Base-by-base conservation (phyloP, 352 stramenopile genomes). In the Pythium myriotylum region DNA sequence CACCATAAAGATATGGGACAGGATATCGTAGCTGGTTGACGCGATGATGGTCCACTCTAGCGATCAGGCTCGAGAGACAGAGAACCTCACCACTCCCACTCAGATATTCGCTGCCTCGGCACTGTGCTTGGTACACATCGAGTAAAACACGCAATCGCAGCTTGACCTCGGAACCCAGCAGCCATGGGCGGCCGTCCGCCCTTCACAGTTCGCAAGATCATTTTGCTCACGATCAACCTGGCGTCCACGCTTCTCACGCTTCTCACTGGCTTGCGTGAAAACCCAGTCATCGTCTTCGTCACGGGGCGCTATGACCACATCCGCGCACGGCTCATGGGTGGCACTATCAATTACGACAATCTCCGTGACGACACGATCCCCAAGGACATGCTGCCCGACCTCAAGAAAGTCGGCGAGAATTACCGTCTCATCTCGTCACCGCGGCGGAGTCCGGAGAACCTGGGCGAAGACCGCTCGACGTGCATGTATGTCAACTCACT, bases 281-380 rank as follows among this genome's bases (percentile, higher is more conserved):
- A 84, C 53, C 72, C 74, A 0, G 40, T 84, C 23, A 52, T 82
- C 24, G 73, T 85, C 17, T 55, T 74, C 6, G n/a, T 81, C 33
- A 79, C 76, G 2, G 78, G 76, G 2, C 67, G 70, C 4, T 88
- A 88, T 67, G 74, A 84, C 41, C 56, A 72, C 22, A 75, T 86
- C 46, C 74, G 72, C 37, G 53, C 72, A 16, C 72, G 78, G 0
- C 47, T 88, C 26, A 17, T 41, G 4, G 63, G 74, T 0, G 57
- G 62, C 8, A 55, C 51, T 0, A 77, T 86, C 69, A 82, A 82
- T 60, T 84, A 82, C 56, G 46, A 77, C 45, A 62, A 69, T n/a
- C 56, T 76, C 7, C 66, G 53, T 35, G 54, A 75, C 16, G 74
- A 81, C 14, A 48, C 74, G 24, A 20, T 80, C n/a, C 43, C 77